Base-by-base conservation (phyloP, 2,329 filamentous ascomycete species). In the Aureobasidium sp. region DNA sequence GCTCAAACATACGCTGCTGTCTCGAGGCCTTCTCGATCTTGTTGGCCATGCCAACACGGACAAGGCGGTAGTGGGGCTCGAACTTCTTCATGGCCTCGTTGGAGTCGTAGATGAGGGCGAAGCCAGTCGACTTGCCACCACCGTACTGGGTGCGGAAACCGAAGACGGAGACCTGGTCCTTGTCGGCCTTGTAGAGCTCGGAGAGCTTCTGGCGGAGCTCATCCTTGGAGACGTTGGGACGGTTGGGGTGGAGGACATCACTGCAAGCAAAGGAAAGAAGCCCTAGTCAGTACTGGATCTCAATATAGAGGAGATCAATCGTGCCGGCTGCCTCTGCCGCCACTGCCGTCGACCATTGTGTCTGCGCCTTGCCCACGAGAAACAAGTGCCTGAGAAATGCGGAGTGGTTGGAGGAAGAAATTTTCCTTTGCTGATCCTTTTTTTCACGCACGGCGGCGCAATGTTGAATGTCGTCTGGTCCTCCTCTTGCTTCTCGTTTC, bases 11-110 rank as follows among this genome's bases (percentile, higher is more conserved):
- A 97, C 94, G 92, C 83, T 99, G 94, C 84, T 99, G 94, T 87
- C 94, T 90, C 84, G 87, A 91, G 74, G 94, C 87, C 84, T 92
- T 93, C 89, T 99, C 94, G 79, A 91, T 85, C 90, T 97, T 97
- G 79, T 80, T 85, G 76, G 91, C 93, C 73, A 90, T 84, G 77
- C 93, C 94, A 77, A 96, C 90, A 72, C 94, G 87, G 79, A 99
- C 86, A 73, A 97, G 87, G 81, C 94, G 88, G 89, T 97, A 97
- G 82, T 89, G 88, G 74, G 94, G 94, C 87, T 99, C 94, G 81
- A 97, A 99, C 84, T 97, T 97, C 90, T 97, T 97, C 88, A 99
- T 88, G 75, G 92, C 91, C 86, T 99, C 94, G 77, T 87, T 83
- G 71, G 90, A 96, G 82, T 99, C 94, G 87, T 99, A 99, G 84